Conservation (phyloP, 164 flowering plant species). For the Euptelea pleiosperma region DNA sequence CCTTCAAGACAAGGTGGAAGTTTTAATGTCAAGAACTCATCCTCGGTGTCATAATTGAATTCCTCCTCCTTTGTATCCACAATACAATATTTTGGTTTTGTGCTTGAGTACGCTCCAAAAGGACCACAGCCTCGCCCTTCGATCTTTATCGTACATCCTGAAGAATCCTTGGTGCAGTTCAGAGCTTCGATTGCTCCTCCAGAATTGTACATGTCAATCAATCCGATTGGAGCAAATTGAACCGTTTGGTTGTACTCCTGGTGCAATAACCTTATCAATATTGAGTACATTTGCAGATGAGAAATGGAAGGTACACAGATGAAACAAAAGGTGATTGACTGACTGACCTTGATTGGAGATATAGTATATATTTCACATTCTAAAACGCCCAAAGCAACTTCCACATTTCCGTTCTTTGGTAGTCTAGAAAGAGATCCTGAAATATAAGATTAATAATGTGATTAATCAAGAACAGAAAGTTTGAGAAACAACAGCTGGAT, state of each 20-base stretch:
- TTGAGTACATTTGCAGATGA: not conserved
- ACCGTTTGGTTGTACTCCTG: constrained; percentile 44
- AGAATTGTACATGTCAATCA: constrained; percentile 73
- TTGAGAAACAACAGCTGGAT: not conserved
- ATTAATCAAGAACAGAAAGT: not conserved
- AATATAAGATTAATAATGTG: not conserved
- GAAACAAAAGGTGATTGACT: not conserved
- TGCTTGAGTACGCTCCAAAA: constrained; percentile 61
- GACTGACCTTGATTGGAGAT: constrained; percentile 50
- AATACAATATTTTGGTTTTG: constrained; percentile 39
- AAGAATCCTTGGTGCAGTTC: constrained; percentile 18
- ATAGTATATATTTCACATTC: constrained; percentile 47
- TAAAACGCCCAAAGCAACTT: constrained; percentile 36
- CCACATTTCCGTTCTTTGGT: constrained; percentile 34
- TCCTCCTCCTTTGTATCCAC: constrained; percentile 42
- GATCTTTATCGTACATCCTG: constrained; percentile 29
- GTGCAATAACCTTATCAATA: constrained; percentile 3
- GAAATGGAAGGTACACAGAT: constrained; percentile 1
- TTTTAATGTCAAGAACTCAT: constrained; percentile 42
- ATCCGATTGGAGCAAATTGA: constrained; percentile 65
- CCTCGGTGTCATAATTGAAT: constrained; percentile 32
- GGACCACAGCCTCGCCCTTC: constrained; percentile 49
- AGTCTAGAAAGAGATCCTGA: constrained; percentile 42
- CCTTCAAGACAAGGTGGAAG: constrained; percentile 26
- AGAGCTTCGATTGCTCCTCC: constrained; percentile 61